Evolutionary conservation across 1,139 yeast species (phyloP).

Genomic region (Kurtzmaniella quercitrusa): DNA sequence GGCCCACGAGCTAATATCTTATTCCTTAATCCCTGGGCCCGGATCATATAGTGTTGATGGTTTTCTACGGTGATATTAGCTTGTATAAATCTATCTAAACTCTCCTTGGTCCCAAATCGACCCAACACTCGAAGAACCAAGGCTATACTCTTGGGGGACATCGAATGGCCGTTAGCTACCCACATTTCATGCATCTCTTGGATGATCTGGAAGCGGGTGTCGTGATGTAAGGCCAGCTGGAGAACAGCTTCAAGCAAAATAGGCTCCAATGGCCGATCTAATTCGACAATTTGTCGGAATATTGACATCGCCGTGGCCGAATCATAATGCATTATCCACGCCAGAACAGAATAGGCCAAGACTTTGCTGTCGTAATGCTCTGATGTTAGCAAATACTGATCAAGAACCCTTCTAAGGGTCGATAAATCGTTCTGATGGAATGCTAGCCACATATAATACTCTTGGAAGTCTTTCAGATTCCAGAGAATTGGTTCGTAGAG

Average conservation of each 20-base stretch:
- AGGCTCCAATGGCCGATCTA: constrained; percentile 16
- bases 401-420: constrained; percentile 17
- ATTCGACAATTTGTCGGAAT: constrained; percentile 1
- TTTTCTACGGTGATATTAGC: constrained; percentile 6
- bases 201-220: constrained; percentile 28
- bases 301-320: constrained; percentile 2
- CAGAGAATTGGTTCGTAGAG: constrained; percentile 13
- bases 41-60: not conserved
- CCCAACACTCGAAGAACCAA: constrained; percentile 20
- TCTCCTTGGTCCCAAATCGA: constrained; percentile 13
- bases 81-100: constrained; percentile 11
- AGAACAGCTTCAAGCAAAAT: constrained; percentile 26
- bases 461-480: constrained; percentile 16
- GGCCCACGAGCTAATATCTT: not conserved
- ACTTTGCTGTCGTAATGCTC: constrained; percentile 20
- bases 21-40: constrained; percentile 1
- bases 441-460: constrained; percentile 27
- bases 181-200: constrained; percentile 1
- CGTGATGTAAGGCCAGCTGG: constrained; percentile 22
- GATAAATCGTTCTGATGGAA: constrained; percentile 29
- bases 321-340: constrained; percentile 31
- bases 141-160: constrained; percentile 26
- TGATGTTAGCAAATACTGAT: constrained; percentile 15
- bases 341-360: constrained; percentile 26
- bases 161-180: constrained; percentile 14